Percentiles rank a stretch among this genome's conserved stretches.
These are phyloP conservation scores for Penicillium italicum DNA, from an alignment of 2,329 filamentous ascomycete species.

Conservation along the genomic window DNA sequence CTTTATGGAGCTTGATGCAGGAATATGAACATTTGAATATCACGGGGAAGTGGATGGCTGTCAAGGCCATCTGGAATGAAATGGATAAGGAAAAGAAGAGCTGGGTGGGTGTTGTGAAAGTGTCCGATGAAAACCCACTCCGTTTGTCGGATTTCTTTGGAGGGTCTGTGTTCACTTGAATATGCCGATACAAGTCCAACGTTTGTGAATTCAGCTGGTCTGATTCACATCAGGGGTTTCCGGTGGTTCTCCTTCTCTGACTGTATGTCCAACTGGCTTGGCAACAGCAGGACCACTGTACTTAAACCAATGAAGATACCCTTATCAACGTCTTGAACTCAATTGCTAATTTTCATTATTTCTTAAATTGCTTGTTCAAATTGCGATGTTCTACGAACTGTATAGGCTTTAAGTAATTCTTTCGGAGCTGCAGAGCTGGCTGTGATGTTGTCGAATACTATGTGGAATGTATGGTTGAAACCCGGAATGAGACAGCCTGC, in stretches of 20 bases:
- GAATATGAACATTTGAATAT: not conserved
- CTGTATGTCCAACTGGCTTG: not conserved
- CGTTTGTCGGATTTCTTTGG: not conserved
- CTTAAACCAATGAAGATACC: not conserved
- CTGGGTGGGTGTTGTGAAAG: not conserved
- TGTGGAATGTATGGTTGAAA: too few relatives aligned
- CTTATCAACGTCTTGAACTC: not conserved
- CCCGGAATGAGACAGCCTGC: too few relatives aligned
- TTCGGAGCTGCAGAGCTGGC: too few relatives aligned
- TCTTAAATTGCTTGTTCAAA: too few relatives aligned
- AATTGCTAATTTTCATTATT: not conserved
- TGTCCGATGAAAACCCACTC: fast-evolving
- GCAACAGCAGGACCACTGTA: not conserved
- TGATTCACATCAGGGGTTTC: not conserved
- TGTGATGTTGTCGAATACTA: too few relatives aligned
- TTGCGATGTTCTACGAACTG: too few relatives aligned
- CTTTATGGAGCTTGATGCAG: not conserved
- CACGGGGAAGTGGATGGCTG: not conserved
- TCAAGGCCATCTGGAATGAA: too few relatives aligned
- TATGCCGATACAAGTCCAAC: not conserved
- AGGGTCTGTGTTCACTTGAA: too few relatives aligned
- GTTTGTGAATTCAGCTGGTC: not conserved
- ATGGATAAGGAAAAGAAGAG: too few relatives aligned
- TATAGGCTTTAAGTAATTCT: too few relatives aligned
- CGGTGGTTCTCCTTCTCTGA: not conserved